These are phyloP conservation scores for Aspergillus eucalypticola DNA, from an alignment of 2,329 filamentous ascomycete genomes.

Conservation along the genomic window DNA sequence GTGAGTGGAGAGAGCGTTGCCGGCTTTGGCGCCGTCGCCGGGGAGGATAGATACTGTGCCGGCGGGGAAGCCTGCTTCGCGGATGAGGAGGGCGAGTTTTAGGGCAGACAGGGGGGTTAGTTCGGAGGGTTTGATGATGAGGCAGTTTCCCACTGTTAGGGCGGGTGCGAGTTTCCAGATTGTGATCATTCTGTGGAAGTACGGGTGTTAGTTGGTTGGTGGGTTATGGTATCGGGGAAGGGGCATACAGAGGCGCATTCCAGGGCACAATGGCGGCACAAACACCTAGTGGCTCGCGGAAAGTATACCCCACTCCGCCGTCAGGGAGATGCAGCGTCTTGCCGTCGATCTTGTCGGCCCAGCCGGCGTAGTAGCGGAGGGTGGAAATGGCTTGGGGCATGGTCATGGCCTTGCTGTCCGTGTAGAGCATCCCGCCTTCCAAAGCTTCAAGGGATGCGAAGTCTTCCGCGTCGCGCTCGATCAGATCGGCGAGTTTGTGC, in stretches of 20 bases:
- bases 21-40: conserved; percentile 63
- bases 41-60: conserved; percentile 60
- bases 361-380: conserved; percentile 33
- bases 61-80: conserved; percentile 55
- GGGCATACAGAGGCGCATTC: conserved; percentile 31
- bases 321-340: conserved; percentile 25
- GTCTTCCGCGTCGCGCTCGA: conserved; percentile 30
- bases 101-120: conserved; percentile 55
- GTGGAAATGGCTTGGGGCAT: conserved; percentile 25
- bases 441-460: conserved; percentile 29
- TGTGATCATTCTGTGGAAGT: conserved; percentile 27
- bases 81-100: conserved; percentile 49
- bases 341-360: conserved; percentile 32
- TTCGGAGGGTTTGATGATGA: conserved; percentile 69
- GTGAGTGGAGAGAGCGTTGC: conserved; percentile 31
- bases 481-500: conserved; percentile 28
- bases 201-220: neutral
- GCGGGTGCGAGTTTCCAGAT: conserved; percentile 58
- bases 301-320: conserved; percentile 26
- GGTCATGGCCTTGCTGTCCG: conserved; percentile 26
- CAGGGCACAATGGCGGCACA: conserved; percentile 34
- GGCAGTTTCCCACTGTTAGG: conserved; percentile 60
- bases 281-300: conserved; percentile 30
- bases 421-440: conserved; percentile 27
- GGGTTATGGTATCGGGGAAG: too few relatives aligned